Base-by-base conservation (phyloP, 1,139 yeast genomes). In the Ogataea hybrid region DNA sequence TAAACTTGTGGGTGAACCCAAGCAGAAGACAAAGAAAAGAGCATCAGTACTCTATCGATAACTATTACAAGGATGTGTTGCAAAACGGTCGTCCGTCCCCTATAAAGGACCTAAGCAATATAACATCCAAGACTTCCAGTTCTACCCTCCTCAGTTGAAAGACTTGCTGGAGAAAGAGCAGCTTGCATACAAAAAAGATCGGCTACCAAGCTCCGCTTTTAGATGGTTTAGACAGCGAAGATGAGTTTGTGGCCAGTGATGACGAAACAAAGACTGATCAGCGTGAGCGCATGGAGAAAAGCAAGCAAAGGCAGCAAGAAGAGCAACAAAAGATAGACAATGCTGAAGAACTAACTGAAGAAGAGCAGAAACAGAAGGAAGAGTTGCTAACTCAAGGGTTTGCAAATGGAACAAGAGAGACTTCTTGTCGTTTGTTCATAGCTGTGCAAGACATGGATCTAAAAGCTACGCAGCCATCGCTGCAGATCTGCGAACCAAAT, bases 1-100 rank as follows among this genome's bases (percentile, higher is more conserved):
- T 75, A 2, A 71, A 79, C 30, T 66, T 75, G 6, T 88, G 96
- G 95, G 83, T 89, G 35, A 87, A 88, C 52, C 96, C 96, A 0
- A 73, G 92, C 4, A 86, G 89, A 57, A 77, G 98, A 59, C 95
- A 90, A 56, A 73, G 97, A 48, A 90, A 88, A 56, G 96, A 89
- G 51, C 87, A 84, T 54, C 84, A 87, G 5, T 90, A 89, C 58
- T 83, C 92, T 0, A 81, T 89, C 42, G 97, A 90, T 62, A 84
- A 83, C 35, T 89, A 89, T 59, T 89, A 89, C 58, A 86, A 85
- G 55, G 96, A 86, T 50, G 87, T 86, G 23, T 62, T 85, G 56
- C 79, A 71, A 64, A 61, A 61, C 20, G 42, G 42, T 18, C 33
- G 42, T 5, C 42, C 42, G 6, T 36, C 42, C 5, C 42, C 42